Evolutionary conservation across 148 eudicot species (phyloP), one percentile per base, ranked within the genome.

Genomic region (Tetragonia tetragonoides): DNA sequence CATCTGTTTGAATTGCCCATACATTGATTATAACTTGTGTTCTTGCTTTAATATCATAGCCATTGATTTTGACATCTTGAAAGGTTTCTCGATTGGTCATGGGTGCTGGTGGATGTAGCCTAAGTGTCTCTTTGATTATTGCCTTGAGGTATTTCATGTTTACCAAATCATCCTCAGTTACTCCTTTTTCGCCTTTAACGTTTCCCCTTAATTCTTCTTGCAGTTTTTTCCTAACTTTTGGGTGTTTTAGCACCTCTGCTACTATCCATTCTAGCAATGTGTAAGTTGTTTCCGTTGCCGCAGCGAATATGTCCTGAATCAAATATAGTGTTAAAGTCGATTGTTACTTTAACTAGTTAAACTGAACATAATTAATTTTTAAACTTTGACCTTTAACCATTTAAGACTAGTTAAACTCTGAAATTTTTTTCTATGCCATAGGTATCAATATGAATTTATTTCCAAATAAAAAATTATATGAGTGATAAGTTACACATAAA

Each of bases 241-340:
- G 90, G 62, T 90, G 79, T 64, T 78, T 79, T 74, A 88, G 3
- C 7, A 87, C 76, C 68, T 88, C 90, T 46, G 90, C 47, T 72
- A 88, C 81, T 7, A 83, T 69, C 93, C 93, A 90, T 59, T 85
- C 89, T 60, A 90, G 15, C 34, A 68, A 74, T 41, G 80, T 68
- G 10, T n/a, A 77, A 16, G 82, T 82, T 65, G 90, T 88, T 20
- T 88, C 86, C 5, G 87, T 85, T 57, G 88, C 93, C 21, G 80
- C 90, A 5, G 75, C 63, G 72, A 87, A 83, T 61, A 85, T 62
- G 59, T 90, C 91, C 93, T 90, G 46, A 39, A 57, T 64, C 18
- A 41, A 24, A 51, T 42, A 65, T 28, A 28, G 34, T 28, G 34
- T 28, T 28, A 28, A 28, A 28, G 34, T 28, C 34, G 34, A 28